Evolutionary conservation across 2,329 filamentous ascomycete genomes (phyloP), one percentile per base, ranked within the genome.

Genomic region (Neopestalotiopsis rosae): DNA sequence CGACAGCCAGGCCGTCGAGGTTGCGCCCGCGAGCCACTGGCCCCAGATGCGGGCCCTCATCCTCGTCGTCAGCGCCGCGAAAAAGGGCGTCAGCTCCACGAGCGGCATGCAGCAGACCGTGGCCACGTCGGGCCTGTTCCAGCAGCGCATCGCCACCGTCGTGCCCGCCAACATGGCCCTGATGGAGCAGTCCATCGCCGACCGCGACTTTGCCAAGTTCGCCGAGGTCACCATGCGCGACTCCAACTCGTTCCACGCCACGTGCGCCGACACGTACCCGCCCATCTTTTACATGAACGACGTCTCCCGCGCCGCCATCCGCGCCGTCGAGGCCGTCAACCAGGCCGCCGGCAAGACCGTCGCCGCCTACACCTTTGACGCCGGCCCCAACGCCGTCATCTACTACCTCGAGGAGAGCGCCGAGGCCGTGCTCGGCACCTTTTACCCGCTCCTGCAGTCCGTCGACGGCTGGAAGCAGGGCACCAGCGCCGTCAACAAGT

Each of bases 251-350:
- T 99, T 99, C 90, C 96, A 99, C 81, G 94, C 96, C 49, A 94
- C 92, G 68, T 98, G 96, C 80, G 86, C 97, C 75, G 96, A 99
- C 80, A 98, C 96, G 1, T 94, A 94, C 83, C 96, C 97, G 59
- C 96, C 97, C 20, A 99, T 99, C 79, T 98, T 97, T 83, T 99
- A 99, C 86, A 91, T 99, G 87, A 99, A 98, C 82, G 96, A 99
- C 79, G 91, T 95, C 17, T 95, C 92, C 24, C 87, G 92, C 49
- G 94, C 95, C 1, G 94, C 95, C 5, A 94, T 99, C 70, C 88
- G 94, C 66, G 90, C 94, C 17, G 95, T 98, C 38, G 94, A 99
- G 84, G 88, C 91, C 74, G 93, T 98, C 83, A 99, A 99, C 78
- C 86, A 87, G 67, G 87, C 88, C 30, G 94, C 92, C 4, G 94